Percentiles rank a stretch among this genome's conserved stretches.
phyloP scores from a whole-genome alignment of 148 eudicot species.

The Rhododendron ferrugineum region DNA sequence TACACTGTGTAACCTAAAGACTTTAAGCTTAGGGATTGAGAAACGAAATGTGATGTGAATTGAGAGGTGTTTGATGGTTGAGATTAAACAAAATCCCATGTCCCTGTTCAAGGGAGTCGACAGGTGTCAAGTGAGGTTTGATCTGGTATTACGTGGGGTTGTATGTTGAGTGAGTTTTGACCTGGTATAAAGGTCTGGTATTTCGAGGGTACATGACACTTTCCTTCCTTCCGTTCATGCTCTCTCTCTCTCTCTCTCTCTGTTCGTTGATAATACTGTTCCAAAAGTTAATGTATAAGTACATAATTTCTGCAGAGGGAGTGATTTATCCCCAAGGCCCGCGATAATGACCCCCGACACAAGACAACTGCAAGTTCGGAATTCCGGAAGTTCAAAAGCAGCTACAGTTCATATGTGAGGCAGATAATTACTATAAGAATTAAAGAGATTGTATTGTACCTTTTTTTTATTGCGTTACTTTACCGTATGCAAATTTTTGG shows the following conservation, averaged over 20 bases:
- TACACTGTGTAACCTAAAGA: not conserved
- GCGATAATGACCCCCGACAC: not conserved
- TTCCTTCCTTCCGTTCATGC: not conserved
- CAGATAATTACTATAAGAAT: not conserved
- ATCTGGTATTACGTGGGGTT: not conserved
- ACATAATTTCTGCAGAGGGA: conserved; percentile 3
- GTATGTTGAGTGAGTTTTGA: not conserved
- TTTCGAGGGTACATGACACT: not conserved
- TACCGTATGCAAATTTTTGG: not conserved
- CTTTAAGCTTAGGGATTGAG: not conserved
- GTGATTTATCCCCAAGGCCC: not conserved
- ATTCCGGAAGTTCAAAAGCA: not conserved
- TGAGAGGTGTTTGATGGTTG: not conserved
- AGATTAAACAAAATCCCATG: not conserved
- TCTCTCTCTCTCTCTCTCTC: not conserved
- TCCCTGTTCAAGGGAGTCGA: not conserved
- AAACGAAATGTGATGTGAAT: not conserved
- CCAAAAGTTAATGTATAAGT: not conserved
- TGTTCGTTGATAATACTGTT: not conserved
- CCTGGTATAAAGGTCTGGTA: not conserved
- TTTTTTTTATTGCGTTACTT: not conserved
- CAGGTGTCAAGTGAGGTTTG: not conserved
- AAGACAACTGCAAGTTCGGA: not conserved
- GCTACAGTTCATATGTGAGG: not conserved
- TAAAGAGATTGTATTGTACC: not conserved